Evolutionary conservation across 257 asterid species (phyloP).

Genomic region (Solanum virginianum): DNA sequence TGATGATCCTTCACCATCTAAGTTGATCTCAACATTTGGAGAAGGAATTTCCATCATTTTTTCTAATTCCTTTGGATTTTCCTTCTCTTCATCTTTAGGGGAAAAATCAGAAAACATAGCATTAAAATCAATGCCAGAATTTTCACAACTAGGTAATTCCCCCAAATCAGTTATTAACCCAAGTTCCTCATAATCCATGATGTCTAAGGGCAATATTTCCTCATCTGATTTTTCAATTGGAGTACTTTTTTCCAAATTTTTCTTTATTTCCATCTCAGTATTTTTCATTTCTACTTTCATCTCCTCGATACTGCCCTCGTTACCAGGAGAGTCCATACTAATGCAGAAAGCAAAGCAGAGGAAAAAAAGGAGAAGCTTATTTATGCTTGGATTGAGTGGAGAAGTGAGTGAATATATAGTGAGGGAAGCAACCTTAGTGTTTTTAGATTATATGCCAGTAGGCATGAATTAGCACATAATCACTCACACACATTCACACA

Average conservation of each 20-base stretch:
- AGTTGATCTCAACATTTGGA: background rate
- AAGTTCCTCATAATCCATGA: background rate
- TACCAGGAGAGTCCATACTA: background rate
- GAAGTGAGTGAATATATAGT: background rate
- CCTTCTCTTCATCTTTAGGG: background rate
- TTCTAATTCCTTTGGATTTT: background rate
- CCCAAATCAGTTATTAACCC: background rate
- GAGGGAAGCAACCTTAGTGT: background rate
- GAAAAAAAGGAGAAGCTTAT: background rate
- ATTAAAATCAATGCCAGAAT: background rate
- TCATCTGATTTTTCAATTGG: too few species aligned
- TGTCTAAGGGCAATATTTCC: background rate
- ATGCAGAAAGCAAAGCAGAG: background rate
- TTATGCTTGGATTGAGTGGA: background rate
- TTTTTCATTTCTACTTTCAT: background rate
- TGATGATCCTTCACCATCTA: background rate
- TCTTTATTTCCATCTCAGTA: background rate
- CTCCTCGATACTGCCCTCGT: background rate
- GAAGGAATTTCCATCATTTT: background rate
- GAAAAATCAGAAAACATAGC: background rate
- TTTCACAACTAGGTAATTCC: background rate
- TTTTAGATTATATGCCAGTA: background rate
- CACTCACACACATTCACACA: too few species aligned
- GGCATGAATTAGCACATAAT: background rate
- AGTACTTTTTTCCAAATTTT: background rate